Base-by-base conservation (phyloP, 176 grass and related monocot species). In the Rhipidocladum racemiflorum region DNA sequence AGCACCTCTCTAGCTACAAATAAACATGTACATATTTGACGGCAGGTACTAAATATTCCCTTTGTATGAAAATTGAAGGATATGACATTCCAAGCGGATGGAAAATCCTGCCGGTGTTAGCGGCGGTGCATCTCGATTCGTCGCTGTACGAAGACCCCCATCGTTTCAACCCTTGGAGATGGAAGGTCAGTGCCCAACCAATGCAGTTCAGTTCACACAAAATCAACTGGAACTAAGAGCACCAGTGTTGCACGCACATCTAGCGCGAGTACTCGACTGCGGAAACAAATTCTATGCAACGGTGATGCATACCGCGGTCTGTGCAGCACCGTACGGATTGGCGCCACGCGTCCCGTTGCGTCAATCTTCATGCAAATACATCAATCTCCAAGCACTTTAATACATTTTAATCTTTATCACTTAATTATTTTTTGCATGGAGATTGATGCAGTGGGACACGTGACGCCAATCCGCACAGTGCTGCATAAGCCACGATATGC, bases 111-210 rank as follows among this genome's bases (percentile, higher is more conserved):
- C 93, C 93, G 12, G 83, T 92, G 27, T 50, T 96, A 67, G 85
- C 87, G 34, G 93, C 93, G 34, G 90, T 96, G 36, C 93, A 96
- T 67, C 80, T 96, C 57, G 93, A 96, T 49, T 76, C 88, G 18
- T 84, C 93, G n/a, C 6, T 87, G 42, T 90, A 91, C 84, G 88
- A 91, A 39, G 88, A 96, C 11, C 90, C 93, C 87, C 84, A 75
- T 3, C 61, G 61, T 30, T 96, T 96, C 90, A 90, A 92, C 75
- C 93, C 93, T 23, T 92, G 93, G 93, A 87, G 93, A 89, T 96
- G 90, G 93, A 87, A 92, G 93, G 93, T 96, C 72, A 83, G 91
- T 83, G 17, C 32, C 60, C 24, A 59, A 27, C 28, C 44, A 25
- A 5, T 43, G 35, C 61, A 30, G 34, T 4, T 68, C 17, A 4